A percentile compares a stretch with the other conserved stretches of the same genome.
Evolutionary conservation across 208 protist species (phyloP).

Genomic region (Zelonia costaricensis): DNA sequence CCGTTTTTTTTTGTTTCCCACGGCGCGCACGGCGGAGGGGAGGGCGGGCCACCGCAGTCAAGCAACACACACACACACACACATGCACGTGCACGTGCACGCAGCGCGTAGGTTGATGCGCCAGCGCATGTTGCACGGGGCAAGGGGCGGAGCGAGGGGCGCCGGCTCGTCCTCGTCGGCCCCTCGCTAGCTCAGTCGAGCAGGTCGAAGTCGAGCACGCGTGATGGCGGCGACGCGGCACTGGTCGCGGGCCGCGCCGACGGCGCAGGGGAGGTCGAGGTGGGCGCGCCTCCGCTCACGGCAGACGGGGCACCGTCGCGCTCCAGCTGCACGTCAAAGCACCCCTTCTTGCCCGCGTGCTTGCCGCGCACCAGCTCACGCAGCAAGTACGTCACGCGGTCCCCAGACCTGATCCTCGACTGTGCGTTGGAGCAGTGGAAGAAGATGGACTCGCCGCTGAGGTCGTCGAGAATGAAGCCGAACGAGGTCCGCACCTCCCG

Average conservation of each 20-base stretch:
- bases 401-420: slow-evolving; percentile 33
- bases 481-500: slow-evolving; percentile 49
- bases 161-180: not conserved
- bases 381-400: slow-evolving; percentile 67
- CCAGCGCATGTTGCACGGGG: too few relatives aligned
- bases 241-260: too few relatives aligned
- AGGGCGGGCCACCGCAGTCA: too few relatives aligned
- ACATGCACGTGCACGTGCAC: too few relatives aligned
- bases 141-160: too few relatives aligned
- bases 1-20: too few relatives aligned
- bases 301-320: not conserved
- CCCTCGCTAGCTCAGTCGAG: not conserved
- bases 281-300: too few relatives aligned
- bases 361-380: slow-evolving; percentile 52
- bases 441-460: slow-evolving; percentile 75
- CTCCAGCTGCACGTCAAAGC: slow-evolving; percentile 40
- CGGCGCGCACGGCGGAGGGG: too few relatives aligned
- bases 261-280: not conserved
- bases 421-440: slow-evolving; percentile 61
- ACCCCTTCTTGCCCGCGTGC: slow-evolving; percentile 71
- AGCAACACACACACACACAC: too few relatives aligned
- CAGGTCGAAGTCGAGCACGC: not conserved
- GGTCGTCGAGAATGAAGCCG: slow-evolving; percentile 71
- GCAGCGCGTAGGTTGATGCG: too few relatives aligned
- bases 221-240: too few relatives aligned